Evolutionary conservation across 306 rosid genomes (phyloP), one percentile per base, ranked within the genome.

Genomic region (Fagus sylvatica): DNA sequence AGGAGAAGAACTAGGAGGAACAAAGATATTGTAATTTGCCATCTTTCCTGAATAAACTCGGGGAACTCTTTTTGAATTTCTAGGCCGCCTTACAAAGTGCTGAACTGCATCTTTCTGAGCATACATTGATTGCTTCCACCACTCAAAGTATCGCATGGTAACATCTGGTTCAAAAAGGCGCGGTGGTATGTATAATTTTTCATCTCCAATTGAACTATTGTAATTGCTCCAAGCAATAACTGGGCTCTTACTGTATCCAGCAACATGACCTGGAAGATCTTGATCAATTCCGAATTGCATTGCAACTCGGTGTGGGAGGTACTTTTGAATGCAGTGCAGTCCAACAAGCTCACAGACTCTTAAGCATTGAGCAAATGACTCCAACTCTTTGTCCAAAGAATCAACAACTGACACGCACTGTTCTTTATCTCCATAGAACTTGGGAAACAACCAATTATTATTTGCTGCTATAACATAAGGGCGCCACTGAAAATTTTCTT

Each of bases 211-310:
- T 6, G 57, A 77, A 22, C 69, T 62, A 32, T 40, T 33, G 69
- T 62, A 62, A n/a, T 62, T 30, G 40, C 1, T 17, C 79, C 83
- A 74, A 54, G 83, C 70, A 67, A 9, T 59, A 2, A 2, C 0
- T 0, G 1, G 62, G 16, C 15, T 40, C 37, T 11, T 30, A 4
- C n/a, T 55, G 7, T 6, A 42, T 19, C 74, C 19, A 53, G 19
- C 19, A 17, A 89, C 49, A 54, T 2, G 0, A 30, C 65, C 88
- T 2, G 93, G 93, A 74, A 90, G 62, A 71, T 87, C 89, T 57
- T 87, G 92, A 69, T 93, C 93, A 64, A 87, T 39, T 5, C 93
- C 92, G 16, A 93, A 90, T 46, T 90, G 92, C 96, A 86, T 83
- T 1, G 92, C 84, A 22, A 90, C 91, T 1, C 89, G 69, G 19